Conservation (phyloP, 257 asterid genomes). For the Solanum piurae region DNA sequence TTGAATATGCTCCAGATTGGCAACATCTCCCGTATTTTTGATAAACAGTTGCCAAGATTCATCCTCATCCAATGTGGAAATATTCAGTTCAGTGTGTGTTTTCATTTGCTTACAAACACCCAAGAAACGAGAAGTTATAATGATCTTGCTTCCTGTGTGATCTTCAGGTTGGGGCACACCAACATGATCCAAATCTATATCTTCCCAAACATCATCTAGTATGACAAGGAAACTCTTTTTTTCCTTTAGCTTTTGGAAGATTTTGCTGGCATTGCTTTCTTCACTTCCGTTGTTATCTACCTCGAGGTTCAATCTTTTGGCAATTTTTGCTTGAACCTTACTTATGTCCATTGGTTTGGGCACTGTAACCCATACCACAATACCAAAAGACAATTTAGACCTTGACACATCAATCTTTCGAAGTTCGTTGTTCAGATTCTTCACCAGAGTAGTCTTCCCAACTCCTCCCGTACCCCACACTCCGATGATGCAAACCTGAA, state of each 20-base stretch:
- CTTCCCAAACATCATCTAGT: constrained; percentile 8
- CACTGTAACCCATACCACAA: background rate
- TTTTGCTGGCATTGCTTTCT: background rate
- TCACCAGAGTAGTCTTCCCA: background rate
- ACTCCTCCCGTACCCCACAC: background rate
- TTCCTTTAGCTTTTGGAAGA: background rate
- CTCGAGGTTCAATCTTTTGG: background rate
- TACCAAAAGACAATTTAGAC: background rate
- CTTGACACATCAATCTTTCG: background rate
- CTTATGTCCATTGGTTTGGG: background rate
- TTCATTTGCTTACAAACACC: background rate
- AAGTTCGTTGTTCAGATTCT: background rate
- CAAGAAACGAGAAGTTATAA: background rate
- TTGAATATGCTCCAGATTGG: background rate
- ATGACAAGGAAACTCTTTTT: background rate
- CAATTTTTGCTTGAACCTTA: background rate
- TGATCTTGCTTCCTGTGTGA: background rate
- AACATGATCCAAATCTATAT: background rate
- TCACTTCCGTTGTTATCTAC: background rate
- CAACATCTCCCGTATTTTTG: background rate
- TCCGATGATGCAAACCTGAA: background rate
- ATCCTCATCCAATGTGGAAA: background rate
- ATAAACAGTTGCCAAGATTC: constrained; percentile 6
- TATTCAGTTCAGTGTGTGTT: background rate
- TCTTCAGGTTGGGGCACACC: constrained; percentile 5